A percentile compares a stretch with the other conserved stretches of the same genome.
phyloP scores from a whole-genome alignment of 306 rosid species.

The Aeschynomene evenia region DNA sequence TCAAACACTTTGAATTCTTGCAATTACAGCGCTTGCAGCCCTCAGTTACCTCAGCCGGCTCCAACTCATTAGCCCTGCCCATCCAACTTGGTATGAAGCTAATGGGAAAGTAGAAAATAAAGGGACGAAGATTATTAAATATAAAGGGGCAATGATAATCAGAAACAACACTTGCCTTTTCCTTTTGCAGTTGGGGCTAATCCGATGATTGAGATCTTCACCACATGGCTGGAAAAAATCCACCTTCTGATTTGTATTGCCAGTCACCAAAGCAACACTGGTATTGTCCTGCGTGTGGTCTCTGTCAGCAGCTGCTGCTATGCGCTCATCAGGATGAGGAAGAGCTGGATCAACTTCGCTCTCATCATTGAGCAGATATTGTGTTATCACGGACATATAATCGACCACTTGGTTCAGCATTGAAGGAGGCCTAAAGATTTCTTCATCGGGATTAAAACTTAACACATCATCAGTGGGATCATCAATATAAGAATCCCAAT shows the following conservation, averaged over 20 bases:
- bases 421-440: constrained; percentile 52
- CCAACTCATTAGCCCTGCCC: constrained; percentile 74
- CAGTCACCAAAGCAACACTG: constrained; percentile 29
- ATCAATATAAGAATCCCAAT: constrained; percentile 66
- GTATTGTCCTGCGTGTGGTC: constrained; percentile 37
- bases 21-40: constrained; percentile 95
- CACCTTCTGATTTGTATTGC: constrained; percentile 40
- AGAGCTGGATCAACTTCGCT: constrained; percentile 37
- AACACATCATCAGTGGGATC: constrained; percentile 60
- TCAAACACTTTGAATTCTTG: constrained; percentile 88
- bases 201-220: constrained; percentile 69
- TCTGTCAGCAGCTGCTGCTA: constrained; percentile 33
- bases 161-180: constrained; percentile 50
- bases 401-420: constrained; percentile 49
- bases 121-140: background rate
- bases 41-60: constrained; percentile 60
- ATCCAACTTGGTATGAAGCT: constrained; percentile 31
- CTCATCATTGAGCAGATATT: constrained; percentile 32
- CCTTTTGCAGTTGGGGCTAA: constrained; percentile 81
- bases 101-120: constrained; percentile 24
- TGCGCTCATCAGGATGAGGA: constrained; percentile 45
- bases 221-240: constrained; percentile 49
- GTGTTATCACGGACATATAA: constrained; percentile 38
- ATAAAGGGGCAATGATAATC: constrained; percentile 3
- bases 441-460: constrained; percentile 59